Conservation (phyloP, 2,329 filamentous ascomycete species). For the Clarireedia hainanense region DNA sequence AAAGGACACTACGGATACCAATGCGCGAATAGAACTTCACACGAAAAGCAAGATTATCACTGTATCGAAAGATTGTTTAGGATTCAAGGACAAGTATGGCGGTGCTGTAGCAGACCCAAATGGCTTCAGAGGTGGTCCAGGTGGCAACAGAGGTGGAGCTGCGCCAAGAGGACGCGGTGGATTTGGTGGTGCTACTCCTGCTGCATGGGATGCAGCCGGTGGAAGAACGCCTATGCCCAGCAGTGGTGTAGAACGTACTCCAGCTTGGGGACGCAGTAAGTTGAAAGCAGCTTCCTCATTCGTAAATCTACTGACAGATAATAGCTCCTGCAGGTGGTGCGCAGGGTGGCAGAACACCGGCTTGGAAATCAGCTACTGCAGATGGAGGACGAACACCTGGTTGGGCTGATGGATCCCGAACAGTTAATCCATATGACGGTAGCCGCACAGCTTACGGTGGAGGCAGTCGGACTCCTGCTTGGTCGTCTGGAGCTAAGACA, state of each 20-base stretch:
- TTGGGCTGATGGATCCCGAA: constrained; percentile 61
- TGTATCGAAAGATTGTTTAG: constrained; percentile 72
- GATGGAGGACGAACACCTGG: constrained; percentile 54
- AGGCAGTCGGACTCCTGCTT: constrained; percentile 64
- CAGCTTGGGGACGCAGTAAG: constrained; percentile 68
- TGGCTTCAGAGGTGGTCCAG: constrained; percentile 21
- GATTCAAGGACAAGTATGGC: constrained; percentile 76
- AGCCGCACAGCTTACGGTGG: constrained; percentile 66
- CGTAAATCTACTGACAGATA: background rate
- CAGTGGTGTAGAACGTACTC: constrained; percentile 58
- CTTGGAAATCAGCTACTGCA: constrained; percentile 49
- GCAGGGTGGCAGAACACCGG: constrained; percentile 53
- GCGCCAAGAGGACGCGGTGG: constrained; percentile 33
- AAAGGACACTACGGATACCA: constrained; percentile 82
- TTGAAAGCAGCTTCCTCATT: constrained; percentile 18
- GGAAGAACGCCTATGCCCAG: constrained; percentile 61
- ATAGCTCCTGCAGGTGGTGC: constrained; percentile 47
- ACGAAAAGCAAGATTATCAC: constrained; percentile 89
- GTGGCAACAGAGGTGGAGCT: constrained; percentile 34
- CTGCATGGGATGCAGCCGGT: constrained; percentile 47
- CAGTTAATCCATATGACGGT: constrained; percentile 56
- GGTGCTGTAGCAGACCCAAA: constrained; percentile 71
- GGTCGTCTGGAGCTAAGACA: constrained; percentile 71
- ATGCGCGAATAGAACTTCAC: constrained; percentile 86
- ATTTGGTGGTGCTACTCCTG: constrained; percentile 39